Base-by-base conservation (phyloP, 805 yeast genomes). In the Lachancea waltii region DNA sequence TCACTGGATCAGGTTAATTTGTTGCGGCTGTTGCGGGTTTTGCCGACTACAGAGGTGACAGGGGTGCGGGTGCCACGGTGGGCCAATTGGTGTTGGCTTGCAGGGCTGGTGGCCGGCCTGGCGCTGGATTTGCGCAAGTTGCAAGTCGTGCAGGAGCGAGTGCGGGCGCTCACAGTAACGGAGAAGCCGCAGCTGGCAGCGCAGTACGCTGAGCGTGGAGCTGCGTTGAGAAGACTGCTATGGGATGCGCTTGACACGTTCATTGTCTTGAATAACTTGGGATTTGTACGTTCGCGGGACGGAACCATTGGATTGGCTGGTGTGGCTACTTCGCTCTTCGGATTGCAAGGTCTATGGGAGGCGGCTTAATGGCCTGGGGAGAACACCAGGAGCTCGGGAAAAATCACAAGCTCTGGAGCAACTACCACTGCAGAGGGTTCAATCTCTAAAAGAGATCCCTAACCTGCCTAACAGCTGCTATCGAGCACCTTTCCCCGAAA, bases 241-340 rank as follows among this genome's bases (percentile, higher is more conserved):
- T 84, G 90, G 85, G 90, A 86, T 57, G 58, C 72, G 8, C 70
- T 82, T 44, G 97, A 89, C 63, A 56, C 75, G 46, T 69, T 82
- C 45, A 80, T 89, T 52, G 95, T 92, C 9, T 65, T 80, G 55
- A 78, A 82, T 60, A 74, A 78, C 38, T 72, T 84, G 60, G 69
- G 73, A 41, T 64, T 68, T 62, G 65, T 82, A 50, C 68, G 69
- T 49, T 66, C 77, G 51, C 75, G 78, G 56, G 96, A 89, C 50
- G 92, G 94, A 35, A 70, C 79, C 29, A 75, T 86, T 35, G 96
- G 95, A 25, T 64, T 79, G 41, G 86, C 92, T 26, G 97, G 97
- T 56, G 72, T 82, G 18, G 64, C 84, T 42, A 86, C 97, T 22
- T 81, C 95, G 27, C 43, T 78, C 34, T 67, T 86, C 62, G 95